Conservation (phyloP, 148 eudicot species). For the Limonium bicolor region DNA sequence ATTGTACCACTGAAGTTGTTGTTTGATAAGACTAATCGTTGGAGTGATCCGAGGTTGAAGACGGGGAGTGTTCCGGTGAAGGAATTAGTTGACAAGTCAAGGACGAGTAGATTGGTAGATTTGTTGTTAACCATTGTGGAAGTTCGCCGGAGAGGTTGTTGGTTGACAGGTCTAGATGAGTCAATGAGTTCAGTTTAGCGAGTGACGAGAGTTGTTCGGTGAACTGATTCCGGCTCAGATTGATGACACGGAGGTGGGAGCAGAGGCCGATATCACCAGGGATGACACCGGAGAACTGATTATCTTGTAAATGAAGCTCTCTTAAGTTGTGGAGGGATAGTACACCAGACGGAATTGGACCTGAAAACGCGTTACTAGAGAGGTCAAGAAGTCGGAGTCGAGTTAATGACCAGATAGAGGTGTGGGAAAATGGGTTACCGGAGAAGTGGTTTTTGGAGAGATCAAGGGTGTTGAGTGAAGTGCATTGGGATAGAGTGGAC, state of each 20-base stretch:
- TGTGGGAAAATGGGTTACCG: constrained; percentile 35
- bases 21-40: constrained; percentile 27
- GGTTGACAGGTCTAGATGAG: constrained; percentile 30
- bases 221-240: constrained; percentile 44
- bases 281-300: constrained; percentile 56
- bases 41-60: constrained; percentile 36
- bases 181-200: constrained; percentile 25
- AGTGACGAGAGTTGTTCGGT: constrained; percentile 48
- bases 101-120: constrained; percentile 29
- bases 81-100: constrained; percentile 55
- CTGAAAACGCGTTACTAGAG: constrained; percentile 49
- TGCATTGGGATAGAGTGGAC: constrained; percentile 32
- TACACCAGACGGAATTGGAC: constrained; percentile 40
- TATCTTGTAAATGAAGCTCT: constrained; percentile 42
- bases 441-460: constrained; percentile 63
- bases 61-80: constrained; percentile 45
- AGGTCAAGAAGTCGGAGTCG: constrained; percentile 74
- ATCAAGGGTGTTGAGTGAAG: constrained; percentile 36
- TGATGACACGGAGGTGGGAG: constrained; percentile 43
- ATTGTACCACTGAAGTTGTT: constrained; percentile 45
- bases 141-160: constrained; percentile 52
- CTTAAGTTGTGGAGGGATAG: constrained; percentile 48
- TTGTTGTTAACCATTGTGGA: constrained; percentile 54
- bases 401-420: constrained; percentile 37
- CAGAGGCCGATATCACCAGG: constrained; percentile 68